Evolutionary conservation across 179 eudicot species (phyloP).

Genomic region (Gypsophila paniculata): DNA sequence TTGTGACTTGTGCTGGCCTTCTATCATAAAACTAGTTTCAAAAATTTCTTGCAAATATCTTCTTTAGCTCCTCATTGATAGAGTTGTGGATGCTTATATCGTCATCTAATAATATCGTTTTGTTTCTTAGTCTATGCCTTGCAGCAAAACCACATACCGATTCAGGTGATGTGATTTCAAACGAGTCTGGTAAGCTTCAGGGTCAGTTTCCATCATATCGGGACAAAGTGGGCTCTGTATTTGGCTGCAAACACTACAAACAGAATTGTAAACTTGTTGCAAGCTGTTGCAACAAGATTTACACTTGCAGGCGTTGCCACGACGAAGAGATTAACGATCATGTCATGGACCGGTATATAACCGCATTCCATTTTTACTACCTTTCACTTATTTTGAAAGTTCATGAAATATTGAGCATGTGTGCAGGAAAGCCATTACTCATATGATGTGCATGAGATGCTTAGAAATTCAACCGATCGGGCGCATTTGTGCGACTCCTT

Average conservation of each 20-base stretch:
- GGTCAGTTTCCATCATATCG: slow-evolving; percentile 75
- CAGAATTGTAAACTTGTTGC: slow-evolving; percentile 85
- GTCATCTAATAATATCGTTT: slow-evolving; percentile 22
- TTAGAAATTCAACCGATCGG: slow-evolving; percentile 72
- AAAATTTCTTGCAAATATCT: neutral
- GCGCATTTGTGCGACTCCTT: slow-evolving; percentile 50
- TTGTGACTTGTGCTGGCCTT: neutral
- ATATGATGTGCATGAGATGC: slow-evolving; percentile 98
- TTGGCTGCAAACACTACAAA: slow-evolving; percentile 92
- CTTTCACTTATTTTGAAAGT: slow-evolving; percentile 6
- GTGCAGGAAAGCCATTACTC: slow-evolving; percentile 67
- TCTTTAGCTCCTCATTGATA: neutral
- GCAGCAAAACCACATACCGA: slow-evolving; percentile 42
- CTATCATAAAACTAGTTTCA: neutral
- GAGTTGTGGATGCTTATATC: slow-evolving; percentile 10
- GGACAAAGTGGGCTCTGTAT: slow-evolving; percentile 44
- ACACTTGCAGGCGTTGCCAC: slow-evolving; percentile 83
- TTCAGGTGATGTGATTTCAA: slow-evolving; percentile 29
- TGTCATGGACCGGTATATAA: slow-evolving; percentile 63
- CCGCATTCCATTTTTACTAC: slow-evolving; percentile 2
- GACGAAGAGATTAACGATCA: slow-evolving; percentile 79
- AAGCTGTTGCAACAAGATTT: slow-evolving; percentile 72
- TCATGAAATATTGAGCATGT: slow-evolving; percentile 16
- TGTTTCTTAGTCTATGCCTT: slow-evolving; percentile 59
- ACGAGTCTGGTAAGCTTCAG: slow-evolving; percentile 45